phyloP scores from a whole-genome alignment of 2,329 filamentous ascomycete genomes.

The Boeremia lycopersici region DNA sequence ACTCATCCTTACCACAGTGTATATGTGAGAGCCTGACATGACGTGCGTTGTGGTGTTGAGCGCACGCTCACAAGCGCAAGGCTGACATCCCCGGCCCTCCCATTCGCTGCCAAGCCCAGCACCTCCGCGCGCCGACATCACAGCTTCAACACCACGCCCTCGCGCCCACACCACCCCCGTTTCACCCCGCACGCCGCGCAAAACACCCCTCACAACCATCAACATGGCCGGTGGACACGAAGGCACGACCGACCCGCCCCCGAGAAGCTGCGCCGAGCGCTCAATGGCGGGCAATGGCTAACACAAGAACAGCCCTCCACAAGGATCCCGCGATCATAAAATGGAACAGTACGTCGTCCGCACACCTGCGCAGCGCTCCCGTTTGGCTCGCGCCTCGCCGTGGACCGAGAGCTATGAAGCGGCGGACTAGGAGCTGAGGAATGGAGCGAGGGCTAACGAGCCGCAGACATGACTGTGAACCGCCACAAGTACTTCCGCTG shows the following conservation, averaged over 20 bases:
- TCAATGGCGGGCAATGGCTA: conserved; percentile 30
- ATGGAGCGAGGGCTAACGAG: conserved; percentile 17
- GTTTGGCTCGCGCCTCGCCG: not conserved
- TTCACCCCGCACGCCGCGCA: conserved; percentile 18
- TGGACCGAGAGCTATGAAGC: not conserved
- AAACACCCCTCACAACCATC: conserved; percentile 20
- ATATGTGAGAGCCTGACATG: too few relatives aligned
- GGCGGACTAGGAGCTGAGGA: not conserved
- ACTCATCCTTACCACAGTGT: too few relatives aligned
- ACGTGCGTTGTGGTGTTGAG: too few relatives aligned
- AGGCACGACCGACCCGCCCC: conserved; percentile 16
- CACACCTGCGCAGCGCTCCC: conserved; percentile 34
- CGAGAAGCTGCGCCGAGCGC: not conserved
- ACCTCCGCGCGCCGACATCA: conserved; percentile 26
- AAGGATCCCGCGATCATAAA: conserved; percentile 63
- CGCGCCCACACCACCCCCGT: conserved; percentile 19
- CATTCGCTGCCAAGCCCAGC: conserved; percentile 25
- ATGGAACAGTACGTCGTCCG: conserved; percentile 58
- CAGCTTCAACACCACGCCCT: conserved; percentile 22
- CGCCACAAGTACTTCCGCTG: conserved; percentile 96
- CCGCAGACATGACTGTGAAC: conserved; percentile 77
- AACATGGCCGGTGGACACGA: conserved; percentile 39
- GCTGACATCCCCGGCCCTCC: conserved; percentile 1
- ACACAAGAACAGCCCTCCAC: conserved; percentile 51
- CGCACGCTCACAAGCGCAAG: conserved; percentile 2